Conservation (phyloP, 192 early-diverging fungal genomes). For the Coemansia sp. region DNA sequence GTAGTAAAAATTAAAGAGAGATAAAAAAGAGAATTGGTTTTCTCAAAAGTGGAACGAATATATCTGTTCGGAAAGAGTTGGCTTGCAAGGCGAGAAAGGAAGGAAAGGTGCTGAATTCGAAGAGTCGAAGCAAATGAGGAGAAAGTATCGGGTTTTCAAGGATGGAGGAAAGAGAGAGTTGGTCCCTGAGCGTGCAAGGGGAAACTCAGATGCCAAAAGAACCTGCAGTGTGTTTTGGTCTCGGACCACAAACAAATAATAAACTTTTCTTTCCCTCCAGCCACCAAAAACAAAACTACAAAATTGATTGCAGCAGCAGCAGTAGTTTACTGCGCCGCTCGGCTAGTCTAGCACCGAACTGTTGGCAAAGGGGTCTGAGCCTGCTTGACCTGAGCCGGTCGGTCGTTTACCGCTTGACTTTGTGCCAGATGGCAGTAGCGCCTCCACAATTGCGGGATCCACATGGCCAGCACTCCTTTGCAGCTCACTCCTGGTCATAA, state of each 20-base stretch:
- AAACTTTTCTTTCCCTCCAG: background rate
- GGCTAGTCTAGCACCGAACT: slow-evolving; percentile 4
- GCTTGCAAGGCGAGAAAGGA: background rate
- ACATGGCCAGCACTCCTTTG: background rate
- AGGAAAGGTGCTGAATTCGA: slow-evolving; percentile 3
- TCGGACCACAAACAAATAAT: slow-evolving; percentile 1
- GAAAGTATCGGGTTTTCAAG: background rate
- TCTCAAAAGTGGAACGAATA: no score
- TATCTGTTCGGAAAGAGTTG: no score
- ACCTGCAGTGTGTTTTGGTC: background rate
- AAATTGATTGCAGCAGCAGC: background rate
- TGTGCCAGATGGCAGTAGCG: slow-evolving; percentile 22
- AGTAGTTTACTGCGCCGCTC: slow-evolving; percentile 17
- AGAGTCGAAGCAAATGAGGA: background rate
- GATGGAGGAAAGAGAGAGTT: background rate
- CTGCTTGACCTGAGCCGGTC: background rate
- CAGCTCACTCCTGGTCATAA: slow-evolving; percentile 20
- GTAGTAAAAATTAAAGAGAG: slow-evolving; percentile 8
- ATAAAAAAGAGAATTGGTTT: slow-evolving; percentile 4
- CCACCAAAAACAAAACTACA: slow-evolving; percentile 1
- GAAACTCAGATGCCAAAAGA: background rate
- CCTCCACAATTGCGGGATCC: slow-evolving; percentile 9
- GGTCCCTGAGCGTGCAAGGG: background rate
- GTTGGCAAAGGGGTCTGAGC: slow-evolving; percentile 32
- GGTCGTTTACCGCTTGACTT: background rate